These are phyloP conservation scores for Hygrophila difformis DNA, from an alignment of 257 asterid genomes.

Conservation along the genomic window DNA sequence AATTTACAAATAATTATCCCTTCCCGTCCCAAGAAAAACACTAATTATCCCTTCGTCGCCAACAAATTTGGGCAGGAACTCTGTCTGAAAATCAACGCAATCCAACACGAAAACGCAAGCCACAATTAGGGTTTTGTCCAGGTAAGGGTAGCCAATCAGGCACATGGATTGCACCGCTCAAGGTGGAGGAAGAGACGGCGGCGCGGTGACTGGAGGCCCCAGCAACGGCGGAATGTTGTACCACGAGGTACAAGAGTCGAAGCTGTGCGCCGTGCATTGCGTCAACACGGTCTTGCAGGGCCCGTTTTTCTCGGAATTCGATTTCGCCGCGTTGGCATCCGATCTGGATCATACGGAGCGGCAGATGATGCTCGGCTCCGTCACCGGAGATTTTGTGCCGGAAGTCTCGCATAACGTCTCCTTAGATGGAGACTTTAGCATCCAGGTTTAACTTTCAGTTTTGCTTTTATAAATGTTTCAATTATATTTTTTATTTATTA, in stretches of 20 bases:
- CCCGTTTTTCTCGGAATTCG: slow-evolving; percentile 94
- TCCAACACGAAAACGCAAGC: not conserved
- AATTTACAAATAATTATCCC: no score
- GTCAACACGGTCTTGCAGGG: slow-evolving; percentile 97
- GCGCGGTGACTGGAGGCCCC: no score
- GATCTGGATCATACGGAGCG: slow-evolving; percentile 87
- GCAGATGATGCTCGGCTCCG: slow-evolving; percentile 84
- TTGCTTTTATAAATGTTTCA: not conserved
- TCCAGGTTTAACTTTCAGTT: slow-evolving; percentile 51
- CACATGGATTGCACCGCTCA: slow-evolving; percentile 17
- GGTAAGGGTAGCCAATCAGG: not conserved
- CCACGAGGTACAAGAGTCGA: slow-evolving; percentile 99
- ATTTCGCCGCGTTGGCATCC: slow-evolving; percentile 95
- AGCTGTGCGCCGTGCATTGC: slow-evolving; percentile 98
- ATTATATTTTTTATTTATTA: not conserved
- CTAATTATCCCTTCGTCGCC: no score
- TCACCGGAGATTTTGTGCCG: slow-evolving; percentile 69
- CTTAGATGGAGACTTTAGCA: slow-evolving; percentile 59
- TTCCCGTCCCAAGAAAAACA: no score
- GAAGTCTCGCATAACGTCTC: slow-evolving; percentile 58
- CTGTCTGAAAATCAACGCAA: not conserved
- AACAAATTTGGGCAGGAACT: no score
- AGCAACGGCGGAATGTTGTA: slow-evolving; percentile 94
- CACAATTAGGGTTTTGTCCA: slow-evolving; percentile 17
- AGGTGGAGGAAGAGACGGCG: slow-evolving; percentile 27